Conservation (phyloP, 805 yeast genomes). For the Maudiozyma saulgeensis region DNA sequence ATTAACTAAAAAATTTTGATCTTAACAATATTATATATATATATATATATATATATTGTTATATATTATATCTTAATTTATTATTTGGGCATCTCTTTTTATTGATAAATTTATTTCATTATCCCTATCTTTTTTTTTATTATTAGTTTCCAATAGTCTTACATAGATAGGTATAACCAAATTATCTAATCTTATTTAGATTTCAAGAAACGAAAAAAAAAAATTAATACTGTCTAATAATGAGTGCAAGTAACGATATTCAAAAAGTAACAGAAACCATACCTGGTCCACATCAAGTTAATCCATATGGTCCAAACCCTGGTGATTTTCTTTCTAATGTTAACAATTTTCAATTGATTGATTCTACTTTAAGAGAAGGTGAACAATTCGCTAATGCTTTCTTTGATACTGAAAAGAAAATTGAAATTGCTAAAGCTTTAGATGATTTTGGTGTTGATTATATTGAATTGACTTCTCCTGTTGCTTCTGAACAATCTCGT, state of each 20-base stretch:
- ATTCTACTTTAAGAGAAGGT: constrained; percentile 94
- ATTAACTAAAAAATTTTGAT: too few species aligned
- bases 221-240: not conserved
- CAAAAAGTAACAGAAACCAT: constrained; percentile 12
- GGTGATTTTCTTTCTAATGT: constrained; percentile 87
- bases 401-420: constrained; percentile 87
- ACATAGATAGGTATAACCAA: too few species aligned
- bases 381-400: constrained; percentile 98
- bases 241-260: constrained; percentile 6
- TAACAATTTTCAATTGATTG: constrained; percentile 79
- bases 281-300: constrained; percentile 22
- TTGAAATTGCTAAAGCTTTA: constrained; percentile 91
- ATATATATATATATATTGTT: too few species aligned
- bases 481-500: constrained; percentile 90
- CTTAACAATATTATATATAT: too few species aligned
- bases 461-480: constrained; percentile 97
- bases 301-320: constrained; percentile 96
- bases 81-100: too few species aligned
- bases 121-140: too few species aligned
- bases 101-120: too few species aligned
- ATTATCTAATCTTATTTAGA: not conserved
- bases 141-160: too few species aligned
- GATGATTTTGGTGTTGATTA: constrained; percentile 98
- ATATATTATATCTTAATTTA: too few species aligned
- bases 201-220: not conserved